Percentiles rank a stretch among this genome's conserved stretches.
Evolutionary conservation across 139 green algal genomes (phyloP).

Genomic region (Closterium sp.): DNA sequence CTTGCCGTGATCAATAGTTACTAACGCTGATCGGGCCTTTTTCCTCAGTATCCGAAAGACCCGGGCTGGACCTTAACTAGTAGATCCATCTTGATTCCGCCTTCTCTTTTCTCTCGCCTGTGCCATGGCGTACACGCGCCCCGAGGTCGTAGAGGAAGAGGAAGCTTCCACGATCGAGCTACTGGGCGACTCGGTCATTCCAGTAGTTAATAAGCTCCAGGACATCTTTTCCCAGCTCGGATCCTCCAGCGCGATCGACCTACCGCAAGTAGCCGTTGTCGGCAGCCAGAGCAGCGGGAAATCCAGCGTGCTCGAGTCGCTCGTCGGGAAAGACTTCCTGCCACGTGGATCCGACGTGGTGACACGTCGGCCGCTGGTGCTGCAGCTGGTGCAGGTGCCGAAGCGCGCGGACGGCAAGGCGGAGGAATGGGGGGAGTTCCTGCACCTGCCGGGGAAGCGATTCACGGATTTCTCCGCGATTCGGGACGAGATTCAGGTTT

Average conservation of each 20-base stretch:
- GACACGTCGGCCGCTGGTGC: slow-evolving; percentile 77
- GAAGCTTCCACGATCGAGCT: slow-evolving; percentile 2
- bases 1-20: slow-evolving; percentile 79
- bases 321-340: slow-evolving; percentile 88
- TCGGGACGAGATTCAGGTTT: slow-evolving; percentile 78
- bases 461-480: slow-evolving; percentile 91
- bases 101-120: neutral
- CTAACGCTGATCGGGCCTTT: neutral
- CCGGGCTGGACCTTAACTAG: neutral
- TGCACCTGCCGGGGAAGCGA: slow-evolving; percentile 73
- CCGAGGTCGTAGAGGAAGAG: neutral
- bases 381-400: slow-evolving; percentile 79
- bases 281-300: slow-evolving; percentile 95
- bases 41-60: neutral
- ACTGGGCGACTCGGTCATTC: slow-evolving; percentile 50
- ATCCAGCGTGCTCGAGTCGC: slow-evolving; percentile 86
- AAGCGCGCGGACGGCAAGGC: neutral
- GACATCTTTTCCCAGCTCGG: slow-evolving; percentile 53
- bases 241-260: slow-evolving; percentile 32
- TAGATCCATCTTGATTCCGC: neutral
- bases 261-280: slow-evolving; percentile 82
- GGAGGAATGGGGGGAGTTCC: slow-evolving; percentile 91
- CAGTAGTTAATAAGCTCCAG: slow-evolving; percentile 51
- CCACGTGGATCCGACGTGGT: slow-evolving; percentile 79
- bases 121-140: neutral